These are phyloP conservation scores for Akebia trifoliata DNA, from an alignment of 164 flowering plant genomes.

Conservation along the genomic window DNA sequence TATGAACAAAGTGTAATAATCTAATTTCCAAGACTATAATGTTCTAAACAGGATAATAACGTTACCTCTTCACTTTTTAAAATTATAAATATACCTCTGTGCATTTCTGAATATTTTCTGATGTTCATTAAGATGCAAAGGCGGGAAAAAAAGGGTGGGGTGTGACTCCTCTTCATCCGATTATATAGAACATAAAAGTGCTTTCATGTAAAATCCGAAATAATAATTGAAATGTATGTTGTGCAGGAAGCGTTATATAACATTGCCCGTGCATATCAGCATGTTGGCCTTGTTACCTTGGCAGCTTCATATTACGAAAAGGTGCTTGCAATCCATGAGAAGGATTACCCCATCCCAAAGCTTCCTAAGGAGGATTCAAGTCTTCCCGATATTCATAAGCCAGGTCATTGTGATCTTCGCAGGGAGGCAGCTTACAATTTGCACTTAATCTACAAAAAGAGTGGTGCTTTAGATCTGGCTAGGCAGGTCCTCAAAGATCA, in stretches of 20 bases:
- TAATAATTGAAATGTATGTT: not conserved
- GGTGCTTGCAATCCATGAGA: slow-evolving; percentile 53
- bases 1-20: no score
- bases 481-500: slow-evolving; percentile 82
- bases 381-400: slow-evolving; percentile 26
- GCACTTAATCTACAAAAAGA: slow-evolving; percentile 80
- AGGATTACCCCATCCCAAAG: slow-evolving; percentile 67
- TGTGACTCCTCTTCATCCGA: no score
- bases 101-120: no score
- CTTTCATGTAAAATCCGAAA: not conserved
- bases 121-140: no score
- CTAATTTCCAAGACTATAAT: no score
- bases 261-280: slow-evolving; percentile 87
- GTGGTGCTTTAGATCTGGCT: slow-evolving; percentile 89
- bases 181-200: no score
- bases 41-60: no score
- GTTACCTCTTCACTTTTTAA: no score
- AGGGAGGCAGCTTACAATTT: slow-evolving; percentile 88
- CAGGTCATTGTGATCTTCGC: slow-evolving; percentile 69
- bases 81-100: no score
- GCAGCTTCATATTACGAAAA: slow-evolving; percentile 76
- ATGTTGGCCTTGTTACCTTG: slow-evolving; percentile 71
- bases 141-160: no score
- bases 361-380: slow-evolving; percentile 47
- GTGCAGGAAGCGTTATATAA: slow-evolving; percentile 81